These are phyloP conservation scores for Magnaporthiopsis rhizophila DNA, from an alignment of 2,329 filamentous ascomycete genomes.

Conservation along the genomic window DNA sequence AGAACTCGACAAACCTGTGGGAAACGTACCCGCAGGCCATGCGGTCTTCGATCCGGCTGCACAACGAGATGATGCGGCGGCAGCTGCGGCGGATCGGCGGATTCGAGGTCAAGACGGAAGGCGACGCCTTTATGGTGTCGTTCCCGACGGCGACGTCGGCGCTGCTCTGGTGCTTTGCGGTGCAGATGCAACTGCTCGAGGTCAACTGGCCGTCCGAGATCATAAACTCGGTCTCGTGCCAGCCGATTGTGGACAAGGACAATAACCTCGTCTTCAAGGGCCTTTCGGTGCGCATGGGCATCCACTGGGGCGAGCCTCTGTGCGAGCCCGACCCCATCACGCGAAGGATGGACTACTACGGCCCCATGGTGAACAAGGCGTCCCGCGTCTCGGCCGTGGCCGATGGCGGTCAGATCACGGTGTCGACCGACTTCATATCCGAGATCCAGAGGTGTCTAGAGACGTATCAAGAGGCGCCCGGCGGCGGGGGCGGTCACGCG, in stretches of 20 bases:
- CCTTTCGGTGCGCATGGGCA: constrained; percentile 92
- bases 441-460: constrained; percentile 90
- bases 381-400: constrained; percentile 90
- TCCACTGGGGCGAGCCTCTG: constrained; percentile 90
- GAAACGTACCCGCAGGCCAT: constrained; percentile 92
- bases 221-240: constrained; percentile 75
- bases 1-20: constrained; percentile 94
- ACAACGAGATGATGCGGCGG: constrained; percentile 94
- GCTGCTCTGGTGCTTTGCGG: constrained; percentile 91
- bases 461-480: constrained; percentile 71
- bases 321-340: constrained; percentile 95
- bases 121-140: constrained; percentile 98
- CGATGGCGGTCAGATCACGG: constrained; percentile 93
- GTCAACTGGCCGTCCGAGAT: constrained; percentile 93
- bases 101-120: constrained; percentile 99
- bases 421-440: constrained; percentile 93
- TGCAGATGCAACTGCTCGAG: constrained; percentile 80
- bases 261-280: constrained; percentile 88
- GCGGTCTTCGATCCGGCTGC: constrained; percentile 92
- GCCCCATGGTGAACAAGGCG: constrained; percentile 97
- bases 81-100: constrained; percentile 90
- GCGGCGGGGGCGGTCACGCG: constrained; percentile 16
- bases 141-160: constrained; percentile 95
- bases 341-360: constrained; percentile 98
- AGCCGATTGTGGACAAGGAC: constrained; percentile 74